phyloP scores from a whole-genome alignment of 345 rosid species.

The Citrus sp. region DNA sequence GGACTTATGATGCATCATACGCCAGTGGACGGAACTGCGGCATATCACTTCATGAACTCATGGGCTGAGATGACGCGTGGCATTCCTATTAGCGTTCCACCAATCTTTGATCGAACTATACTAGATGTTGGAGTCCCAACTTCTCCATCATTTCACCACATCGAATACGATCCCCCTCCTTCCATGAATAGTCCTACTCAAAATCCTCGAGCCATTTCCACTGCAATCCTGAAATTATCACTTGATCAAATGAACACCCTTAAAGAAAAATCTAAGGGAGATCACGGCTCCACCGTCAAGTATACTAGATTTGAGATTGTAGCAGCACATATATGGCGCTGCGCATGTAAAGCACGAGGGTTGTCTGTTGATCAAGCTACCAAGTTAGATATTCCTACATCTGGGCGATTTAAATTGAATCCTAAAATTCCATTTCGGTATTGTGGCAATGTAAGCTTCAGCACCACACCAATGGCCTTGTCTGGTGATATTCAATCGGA shows the following conservation, averaged over 20 bases:
- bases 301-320: not conserved
- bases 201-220: not conserved
- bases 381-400: not conserved
- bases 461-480: not conserved
- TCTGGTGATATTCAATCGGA: not conserved
- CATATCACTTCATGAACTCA: not conserved
- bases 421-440: not conserved
- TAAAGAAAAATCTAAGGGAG: not conserved
- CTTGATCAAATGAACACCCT: not conserved
- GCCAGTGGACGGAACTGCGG: not conserved
- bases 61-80: not conserved
- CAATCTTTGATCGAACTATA: too few relatives aligned
- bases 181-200: not conserved
- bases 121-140: too few relatives aligned
- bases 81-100: too few relatives aligned
- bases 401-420: not conserved
- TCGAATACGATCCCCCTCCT: not conserved
- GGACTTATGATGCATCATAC: not conserved
- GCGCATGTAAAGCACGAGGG: not conserved
- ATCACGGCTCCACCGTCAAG: not conserved
- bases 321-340: not conserved
- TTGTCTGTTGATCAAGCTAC: not conserved
- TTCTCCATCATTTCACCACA: not conserved
- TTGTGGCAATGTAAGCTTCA: not conserved
- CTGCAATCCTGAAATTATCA: not conserved